Base-by-base conservation (phyloP, 805 yeast species). In the Kodamaea hsintzibuensis region DNA sequence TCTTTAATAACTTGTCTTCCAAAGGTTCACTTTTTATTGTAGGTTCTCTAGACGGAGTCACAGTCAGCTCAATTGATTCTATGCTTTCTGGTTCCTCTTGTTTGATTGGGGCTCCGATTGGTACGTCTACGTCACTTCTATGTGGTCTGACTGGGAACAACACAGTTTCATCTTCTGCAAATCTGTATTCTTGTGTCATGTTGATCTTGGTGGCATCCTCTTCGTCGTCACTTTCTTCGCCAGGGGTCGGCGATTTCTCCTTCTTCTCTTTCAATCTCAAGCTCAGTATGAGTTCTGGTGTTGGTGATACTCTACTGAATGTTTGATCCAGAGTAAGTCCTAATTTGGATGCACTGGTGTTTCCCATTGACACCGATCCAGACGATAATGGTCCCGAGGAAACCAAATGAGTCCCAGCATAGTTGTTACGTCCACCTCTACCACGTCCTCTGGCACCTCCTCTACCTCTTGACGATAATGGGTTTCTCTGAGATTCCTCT, bases 311-410 rank as follows among this genome's bases (percentile, higher is more conserved):
- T 16, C 73, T 55, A 49, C 54, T 63, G 65, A 55, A 78, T 64
- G 65, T 69, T 66, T 59, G 58, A 52, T 68, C 77, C 27, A 52
- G 52, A 6, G 74, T 65, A 17, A 66, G 58, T 13, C 68, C 70
- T 17, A 60, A 55, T 49, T 68, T 70, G 25, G 67, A 45, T 6
- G 65, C 66, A 49, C 57, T 59, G 2, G 60, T 58, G 45, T 65
- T 68, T 3, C 79, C 79, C 56, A 80, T 60, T 1, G 82, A 70
- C 2, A 81, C 83, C 0, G 81, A 75, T 10, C 91, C 91, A 38
- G 86, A 78, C 6, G 92, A 82, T 52, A 89, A 72, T 0, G 93
- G 91, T 14, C 96, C 96, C 1, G 88, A 75, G 2, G 88, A 79
- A 6, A 88, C 86, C 38, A 88, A 72, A 60, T 84, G 88, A 0